A percentile compares a stretch with the other conserved stretches of the same genome.
Conservation (phyloP, 768 basidiomycete genomes). For the Trametes punicea region DNA sequence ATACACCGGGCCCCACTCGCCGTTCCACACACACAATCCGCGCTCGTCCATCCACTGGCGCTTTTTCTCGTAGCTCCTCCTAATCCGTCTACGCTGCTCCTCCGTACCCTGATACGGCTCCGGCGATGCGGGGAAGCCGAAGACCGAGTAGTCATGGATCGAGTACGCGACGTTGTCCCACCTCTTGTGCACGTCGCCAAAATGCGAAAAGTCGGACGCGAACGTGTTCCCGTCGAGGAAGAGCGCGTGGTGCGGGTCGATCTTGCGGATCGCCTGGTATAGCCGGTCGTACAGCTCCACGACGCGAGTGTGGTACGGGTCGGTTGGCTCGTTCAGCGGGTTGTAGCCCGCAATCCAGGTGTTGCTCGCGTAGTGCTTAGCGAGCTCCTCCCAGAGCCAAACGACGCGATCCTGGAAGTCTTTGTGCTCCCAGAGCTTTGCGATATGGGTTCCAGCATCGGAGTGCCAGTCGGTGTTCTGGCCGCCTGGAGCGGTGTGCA, state of each 20-base stretch:
- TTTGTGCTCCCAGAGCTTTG: slow-evolving; percentile 79
- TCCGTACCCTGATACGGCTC: slow-evolving; percentile 52
- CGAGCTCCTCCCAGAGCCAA: slow-evolving; percentile 76
- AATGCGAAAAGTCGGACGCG: slow-evolving; percentile 73
- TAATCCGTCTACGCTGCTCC: slow-evolving; percentile 49
- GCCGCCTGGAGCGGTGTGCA: slow-evolving; percentile 74
- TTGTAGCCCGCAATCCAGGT: slow-evolving; percentile 84
- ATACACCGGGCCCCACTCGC: slow-evolving; percentile 84
- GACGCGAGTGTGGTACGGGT: slow-evolving; percentile 61
- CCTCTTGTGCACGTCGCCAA: slow-evolving; percentile 56
- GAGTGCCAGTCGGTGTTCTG: slow-evolving; percentile 82
- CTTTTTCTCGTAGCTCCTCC: slow-evolving; percentile 67
- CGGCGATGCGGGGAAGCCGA: slow-evolving; percentile 63
- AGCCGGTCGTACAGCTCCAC: slow-evolving; percentile 66
- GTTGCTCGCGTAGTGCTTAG: slow-evolving; percentile 52
- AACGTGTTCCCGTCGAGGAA: slow-evolving; percentile 87
- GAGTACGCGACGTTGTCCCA: slow-evolving; percentile 75
- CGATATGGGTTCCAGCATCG: slow-evolving; percentile 66
- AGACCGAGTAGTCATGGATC: slow-evolving; percentile 76
- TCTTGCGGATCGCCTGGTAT: slow-evolving; percentile 63
- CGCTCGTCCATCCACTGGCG: slow-evolving; percentile 72
- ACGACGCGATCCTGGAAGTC: slow-evolving; percentile 79
- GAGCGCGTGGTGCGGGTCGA: slow-evolving; percentile 69
- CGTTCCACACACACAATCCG: slow-evolving; percentile 70
- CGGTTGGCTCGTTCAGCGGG: slow-evolving; percentile 81